phyloP scores from a whole-genome alignment of 805 yeast species.

The Candida tibetensis region DNA sequence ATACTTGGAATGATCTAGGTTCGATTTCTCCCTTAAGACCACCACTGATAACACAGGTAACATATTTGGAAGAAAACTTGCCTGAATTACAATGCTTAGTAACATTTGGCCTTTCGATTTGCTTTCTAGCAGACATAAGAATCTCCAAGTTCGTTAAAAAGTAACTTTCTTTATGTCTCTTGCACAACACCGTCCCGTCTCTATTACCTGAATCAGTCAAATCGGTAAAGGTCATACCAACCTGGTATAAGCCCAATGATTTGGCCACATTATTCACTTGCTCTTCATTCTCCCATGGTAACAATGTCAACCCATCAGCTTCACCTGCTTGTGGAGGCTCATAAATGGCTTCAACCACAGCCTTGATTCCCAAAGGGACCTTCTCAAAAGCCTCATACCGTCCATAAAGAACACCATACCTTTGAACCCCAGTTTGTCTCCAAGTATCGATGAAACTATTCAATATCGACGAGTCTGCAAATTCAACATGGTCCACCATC shows the following conservation, averaged over 20 bases:
- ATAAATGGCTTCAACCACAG: slow-evolving; percentile 88
- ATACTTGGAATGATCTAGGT: slow-evolving; percentile 85
- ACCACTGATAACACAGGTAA: slow-evolving; percentile 93
- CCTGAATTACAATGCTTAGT: slow-evolving; percentile 65
- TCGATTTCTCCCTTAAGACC: slow-evolving; percentile 86
- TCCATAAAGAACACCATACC: slow-evolving; percentile 85
- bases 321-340: slow-evolving; percentile 91
- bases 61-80: slow-evolving; percentile 79
- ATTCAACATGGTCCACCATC: slow-evolving; percentile 97
- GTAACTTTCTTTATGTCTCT: slow-evolving; percentile 88
- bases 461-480: slow-evolving; percentile 67
- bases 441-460: slow-evolving; percentile 86
- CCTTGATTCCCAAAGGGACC: slow-evolving; percentile 91
- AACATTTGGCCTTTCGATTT: slow-evolving; percentile 57
- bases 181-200: slow-evolving; percentile 87
- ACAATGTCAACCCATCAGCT: slow-evolving; percentile 73
- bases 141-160: slow-evolving; percentile 88
- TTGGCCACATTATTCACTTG: slow-evolving; percentile 53
- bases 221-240: slow-evolving; percentile 90
- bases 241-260: slow-evolving; percentile 59
- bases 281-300: slow-evolving; percentile 53
- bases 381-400: slow-evolving; percentile 71
- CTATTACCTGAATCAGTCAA: slow-evolving; percentile 81
- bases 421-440: slow-evolving; percentile 85
- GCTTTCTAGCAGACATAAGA: slow-evolving; percentile 77